A percentile compares a stretch with the other conserved stretches of the same genome.
Conservation (phyloP, 2,329 filamentous ascomycete species). For the Cordyceps fumosorosea region DNA sequence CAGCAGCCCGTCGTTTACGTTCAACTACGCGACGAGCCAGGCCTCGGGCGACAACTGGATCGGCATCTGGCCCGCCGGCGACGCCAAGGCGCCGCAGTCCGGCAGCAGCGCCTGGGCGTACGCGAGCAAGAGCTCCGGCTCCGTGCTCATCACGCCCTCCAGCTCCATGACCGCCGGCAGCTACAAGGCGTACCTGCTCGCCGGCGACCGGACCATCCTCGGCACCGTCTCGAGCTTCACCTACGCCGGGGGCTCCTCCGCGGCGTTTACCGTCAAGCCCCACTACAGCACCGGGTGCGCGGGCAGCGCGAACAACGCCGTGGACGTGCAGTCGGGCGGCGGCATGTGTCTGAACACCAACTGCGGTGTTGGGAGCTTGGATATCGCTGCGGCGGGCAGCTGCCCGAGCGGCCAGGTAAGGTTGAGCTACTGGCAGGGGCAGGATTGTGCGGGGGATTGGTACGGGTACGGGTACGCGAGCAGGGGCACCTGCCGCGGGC, state of each 20-base stretch:
- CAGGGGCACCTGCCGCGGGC: background rate
- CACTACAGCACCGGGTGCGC: background rate
- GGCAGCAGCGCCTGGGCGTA: background rate
- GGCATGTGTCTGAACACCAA: slow-evolving; percentile 4
- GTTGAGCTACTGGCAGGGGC: slow-evolving; percentile 9
- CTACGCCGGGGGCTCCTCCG: background rate
- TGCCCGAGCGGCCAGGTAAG: slow-evolving; percentile 6
- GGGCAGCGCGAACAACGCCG: background rate
- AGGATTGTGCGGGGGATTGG: slow-evolving; percentile 3
- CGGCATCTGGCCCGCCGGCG: background rate
- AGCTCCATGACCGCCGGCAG: background rate
- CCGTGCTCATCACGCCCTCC: background rate
- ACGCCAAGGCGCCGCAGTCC: background rate
- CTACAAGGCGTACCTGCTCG: slow-evolving; percentile 5
- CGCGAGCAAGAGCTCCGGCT: background rate
- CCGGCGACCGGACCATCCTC: background rate
- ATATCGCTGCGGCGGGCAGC: background rate
- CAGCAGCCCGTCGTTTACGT: background rate
- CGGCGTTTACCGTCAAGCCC: slow-evolving; percentile 1
- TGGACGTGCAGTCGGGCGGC: background rate
- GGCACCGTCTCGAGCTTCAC: background rate
- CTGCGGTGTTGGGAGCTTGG: slow-evolving; percentile 5
- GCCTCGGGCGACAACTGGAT: background rate
- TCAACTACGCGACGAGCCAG: background rate
- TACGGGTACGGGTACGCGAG: slow-evolving; percentile 11